These are phyloP conservation scores for Globisporangium megalacanthum DNA, from an alignment of 352 stramenopile genomes.

Conservation along the genomic window DNA sequence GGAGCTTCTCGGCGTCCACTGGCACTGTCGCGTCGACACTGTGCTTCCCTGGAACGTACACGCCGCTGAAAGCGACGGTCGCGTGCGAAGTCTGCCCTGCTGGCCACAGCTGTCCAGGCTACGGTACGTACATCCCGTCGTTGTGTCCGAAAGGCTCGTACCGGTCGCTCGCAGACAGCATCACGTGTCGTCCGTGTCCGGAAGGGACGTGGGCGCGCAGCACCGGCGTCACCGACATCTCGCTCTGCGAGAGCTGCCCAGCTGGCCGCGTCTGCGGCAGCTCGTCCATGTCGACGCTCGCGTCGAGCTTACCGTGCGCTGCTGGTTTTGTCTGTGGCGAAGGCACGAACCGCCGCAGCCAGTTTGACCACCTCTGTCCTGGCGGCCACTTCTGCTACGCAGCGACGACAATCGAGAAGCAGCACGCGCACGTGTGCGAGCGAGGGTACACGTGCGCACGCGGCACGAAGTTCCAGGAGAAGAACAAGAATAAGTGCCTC, in stretches of 20 bases:
- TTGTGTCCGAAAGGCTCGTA: conserved; percentile 93
- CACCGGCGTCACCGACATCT: conserved; percentile 92
- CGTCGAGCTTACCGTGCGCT: conserved; percentile 82
- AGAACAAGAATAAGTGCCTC: conserved; percentile 89
- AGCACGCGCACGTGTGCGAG: conserved; percentile 86
- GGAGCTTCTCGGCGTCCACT: conserved; percentile 84
- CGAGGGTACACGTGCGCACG: conserved; percentile 88
- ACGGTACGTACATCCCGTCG: conserved; percentile 95
- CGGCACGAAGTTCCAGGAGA: conserved; percentile 84
- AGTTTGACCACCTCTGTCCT: conserved; percentile 93
- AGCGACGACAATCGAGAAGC: conserved; percentile 72
- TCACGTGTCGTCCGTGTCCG: conserved; percentile 93
- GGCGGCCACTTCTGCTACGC: conserved; percentile 88
- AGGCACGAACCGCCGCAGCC: conserved; percentile 83
- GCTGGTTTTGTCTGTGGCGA: conserved; percentile 93
- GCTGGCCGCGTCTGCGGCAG: conserved; percentile 92
- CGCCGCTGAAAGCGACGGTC: conserved; percentile 84
- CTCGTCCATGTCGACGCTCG: conserved; percentile 83
- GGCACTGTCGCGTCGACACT: conserved; percentile 91
- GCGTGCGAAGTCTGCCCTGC: conserved; percentile 91
- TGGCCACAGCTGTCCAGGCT: conserved; percentile 90
- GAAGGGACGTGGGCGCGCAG: conserved; percentile 93
- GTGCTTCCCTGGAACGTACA: conserved; percentile 97
- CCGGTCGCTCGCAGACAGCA: conserved; percentile 91
- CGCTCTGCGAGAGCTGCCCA: conserved; percentile 93